Conservation (phyloP, 257 asterid species). For the Scutellaria baicalensis region DNA sequence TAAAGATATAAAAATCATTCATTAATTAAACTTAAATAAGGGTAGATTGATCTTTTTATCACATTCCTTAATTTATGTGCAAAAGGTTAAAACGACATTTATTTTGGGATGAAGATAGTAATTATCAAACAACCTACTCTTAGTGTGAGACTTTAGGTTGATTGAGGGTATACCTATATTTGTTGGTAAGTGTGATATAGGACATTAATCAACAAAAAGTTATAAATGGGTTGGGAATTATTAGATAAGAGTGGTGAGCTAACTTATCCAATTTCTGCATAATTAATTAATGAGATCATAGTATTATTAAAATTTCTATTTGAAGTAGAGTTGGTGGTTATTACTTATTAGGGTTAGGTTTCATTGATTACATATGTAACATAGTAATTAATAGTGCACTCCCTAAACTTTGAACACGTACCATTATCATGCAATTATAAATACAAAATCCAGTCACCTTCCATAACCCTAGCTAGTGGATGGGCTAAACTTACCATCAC, state of each 20-base stretch:
- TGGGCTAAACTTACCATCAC: not conserved
- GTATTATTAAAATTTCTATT: not conserved
- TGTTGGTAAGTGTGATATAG: too few species aligned
- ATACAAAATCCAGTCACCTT: constrained; percentile 6
- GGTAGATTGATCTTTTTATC: too few species aligned
- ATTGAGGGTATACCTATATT: too few species aligned
- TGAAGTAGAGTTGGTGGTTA: not conserved
- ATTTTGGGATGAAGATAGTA: too few species aligned
- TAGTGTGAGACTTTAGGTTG: too few species aligned
- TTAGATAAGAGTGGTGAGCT: not conserved
- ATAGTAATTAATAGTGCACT: not conserved
- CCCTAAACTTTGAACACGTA: not conserved
- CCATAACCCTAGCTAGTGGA: constrained; percentile 1
- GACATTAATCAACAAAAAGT: not conserved
- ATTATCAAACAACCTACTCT: too few species aligned
- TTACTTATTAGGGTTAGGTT: constrained; percentile 5
- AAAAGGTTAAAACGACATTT: too few species aligned
- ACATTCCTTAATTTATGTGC: too few species aligned
- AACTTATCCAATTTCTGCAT: not conserved
- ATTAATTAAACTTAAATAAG: too few species aligned
- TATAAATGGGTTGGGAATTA: constrained; percentile 6
- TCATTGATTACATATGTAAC: not conserved
- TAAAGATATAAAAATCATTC: too few species aligned
- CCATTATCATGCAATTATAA: not conserved
- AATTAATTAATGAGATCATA: not conserved